A percentile compares a stretch with the other conserved stretches of the same genome.
Evolutionary conservation across 306 rosid genomes (phyloP).

Genomic region (Pachyrhizus erosus): DNA sequence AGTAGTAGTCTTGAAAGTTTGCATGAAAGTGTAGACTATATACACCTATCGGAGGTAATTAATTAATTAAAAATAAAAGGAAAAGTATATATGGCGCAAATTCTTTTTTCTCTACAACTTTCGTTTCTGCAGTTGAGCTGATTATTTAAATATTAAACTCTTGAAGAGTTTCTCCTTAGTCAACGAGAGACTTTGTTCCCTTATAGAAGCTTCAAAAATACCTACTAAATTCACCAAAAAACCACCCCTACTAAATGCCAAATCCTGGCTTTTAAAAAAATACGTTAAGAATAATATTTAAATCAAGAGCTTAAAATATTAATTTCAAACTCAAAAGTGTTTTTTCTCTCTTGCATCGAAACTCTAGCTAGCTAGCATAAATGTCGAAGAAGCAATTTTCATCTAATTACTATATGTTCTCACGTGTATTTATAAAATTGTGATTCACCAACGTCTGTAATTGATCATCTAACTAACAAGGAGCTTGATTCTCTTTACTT

Average conservation of each 20-base stretch:
- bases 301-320: background rate
- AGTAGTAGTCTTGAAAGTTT: slow-evolving; percentile 6
- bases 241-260: background rate
- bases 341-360: background rate
- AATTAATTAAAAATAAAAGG: background rate
- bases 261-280: background rate
- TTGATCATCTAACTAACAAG: no score
- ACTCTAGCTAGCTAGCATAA: background rate
- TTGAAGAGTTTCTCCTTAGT: background rate
- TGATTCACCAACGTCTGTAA: no score
- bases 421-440: background rate
- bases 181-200: background rate
- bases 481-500: no score
- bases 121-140: background rate
- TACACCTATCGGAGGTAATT: background rate
- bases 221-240: no score
- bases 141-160: background rate
- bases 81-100: background rate
- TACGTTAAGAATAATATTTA: background rate
- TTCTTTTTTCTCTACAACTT: background rate
- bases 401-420: background rate
- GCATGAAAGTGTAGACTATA: background rate
- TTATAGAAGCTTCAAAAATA: background rate
- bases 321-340: background rate
- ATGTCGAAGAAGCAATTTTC: background rate